A percentile compares a stretch with the other conserved stretches of the same genome.
Evolutionary conservation across 2,329 filamentous ascomycete species (phyloP).

Genomic region (Penicillium sp.): DNA sequence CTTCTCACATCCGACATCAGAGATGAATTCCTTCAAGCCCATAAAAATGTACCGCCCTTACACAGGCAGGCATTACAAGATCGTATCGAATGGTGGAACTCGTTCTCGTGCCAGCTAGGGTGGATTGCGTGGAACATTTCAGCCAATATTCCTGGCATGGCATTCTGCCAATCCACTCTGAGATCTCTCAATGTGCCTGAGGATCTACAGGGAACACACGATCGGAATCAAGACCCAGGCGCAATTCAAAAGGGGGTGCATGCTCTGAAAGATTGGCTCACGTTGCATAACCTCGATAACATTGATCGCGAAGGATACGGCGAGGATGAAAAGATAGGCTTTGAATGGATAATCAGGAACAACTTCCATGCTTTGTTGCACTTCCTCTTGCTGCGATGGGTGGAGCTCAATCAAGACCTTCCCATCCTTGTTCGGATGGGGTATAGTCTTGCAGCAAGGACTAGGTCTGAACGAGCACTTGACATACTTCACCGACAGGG

Average conservation of each 20-base stretch:
- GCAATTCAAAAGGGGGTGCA: background rate
- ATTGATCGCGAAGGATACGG: background rate
- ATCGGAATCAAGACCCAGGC: background rate
- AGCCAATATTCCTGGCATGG: background rate
- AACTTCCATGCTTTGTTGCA: background rate
- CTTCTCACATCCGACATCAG: constrained; percentile 17
- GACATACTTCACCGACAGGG: background rate
- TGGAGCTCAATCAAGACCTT: background rate
- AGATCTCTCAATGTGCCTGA: background rate
- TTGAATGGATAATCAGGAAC: background rate
- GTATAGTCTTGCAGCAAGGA: background rate
- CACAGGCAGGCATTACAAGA: constrained; percentile 11
- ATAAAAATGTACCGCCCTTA: background rate
- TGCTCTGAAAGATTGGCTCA: background rate
- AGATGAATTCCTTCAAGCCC: constrained; percentile 8
- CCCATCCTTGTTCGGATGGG: background rate
- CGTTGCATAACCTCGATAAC: background rate
- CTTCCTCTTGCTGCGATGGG: background rate
- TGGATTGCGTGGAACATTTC: constrained; percentile 27
- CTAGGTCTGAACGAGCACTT: background rate
- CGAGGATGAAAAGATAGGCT: background rate
- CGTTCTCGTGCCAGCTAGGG: constrained; percentile 23
- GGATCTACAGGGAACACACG: background rate
- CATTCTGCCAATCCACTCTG: background rate
- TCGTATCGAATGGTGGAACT: constrained; percentile 15